Base-by-base conservation (phyloP, 2,329 filamentous ascomycete species). In the Biscogniauxia marginata region DNA sequence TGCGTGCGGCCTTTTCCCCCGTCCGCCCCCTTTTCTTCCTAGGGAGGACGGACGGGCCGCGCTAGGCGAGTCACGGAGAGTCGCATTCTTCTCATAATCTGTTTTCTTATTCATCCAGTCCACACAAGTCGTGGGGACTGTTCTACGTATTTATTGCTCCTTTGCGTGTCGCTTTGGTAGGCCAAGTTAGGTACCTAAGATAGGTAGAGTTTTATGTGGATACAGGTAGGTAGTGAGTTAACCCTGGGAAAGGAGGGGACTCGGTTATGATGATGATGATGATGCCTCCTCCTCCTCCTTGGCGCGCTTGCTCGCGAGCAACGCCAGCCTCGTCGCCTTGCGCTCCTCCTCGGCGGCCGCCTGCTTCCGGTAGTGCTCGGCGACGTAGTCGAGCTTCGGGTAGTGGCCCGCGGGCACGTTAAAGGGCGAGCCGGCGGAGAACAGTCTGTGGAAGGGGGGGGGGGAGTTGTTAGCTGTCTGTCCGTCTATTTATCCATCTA, bases 331-430 rank as follows among this genome's bases (percentile, higher is more conserved):
- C 68, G 75, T 74, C 39, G 73, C 74, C 73, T 85, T 85, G 62
- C 78, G 75, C 64, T 80, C 82, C 71, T 84, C 82, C 56, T 83
- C 80, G 56, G 78, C 77, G 53, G 79, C 65, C 62, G 84, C 77
- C 72, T 80, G 72, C 69, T 81, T 75, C 65, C 74, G 74, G 74
- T 83, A 85, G 72, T 85, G 83, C 67, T 79, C 81, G 16, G 83
- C 76, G 23, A 84, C 75, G 63, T 82, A 73, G 68, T 84, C 81
- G 48, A 86, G 70, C 70, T 82, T 82, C 62, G 75, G 69, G 60
- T 76, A 73, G 64, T 82, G 79, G 44, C 83, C 83, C 23, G 83
- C 82, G 22, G 79, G 79, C 18, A 85, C 75, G 70, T 82, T 84
- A 68, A 75, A 76, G 19, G 75, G 74, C 19, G 79, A 77, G 58